Conservation (phyloP, 495 filamentous ascomycete genomes). For the Penicillium dipodomyicola region DNA sequence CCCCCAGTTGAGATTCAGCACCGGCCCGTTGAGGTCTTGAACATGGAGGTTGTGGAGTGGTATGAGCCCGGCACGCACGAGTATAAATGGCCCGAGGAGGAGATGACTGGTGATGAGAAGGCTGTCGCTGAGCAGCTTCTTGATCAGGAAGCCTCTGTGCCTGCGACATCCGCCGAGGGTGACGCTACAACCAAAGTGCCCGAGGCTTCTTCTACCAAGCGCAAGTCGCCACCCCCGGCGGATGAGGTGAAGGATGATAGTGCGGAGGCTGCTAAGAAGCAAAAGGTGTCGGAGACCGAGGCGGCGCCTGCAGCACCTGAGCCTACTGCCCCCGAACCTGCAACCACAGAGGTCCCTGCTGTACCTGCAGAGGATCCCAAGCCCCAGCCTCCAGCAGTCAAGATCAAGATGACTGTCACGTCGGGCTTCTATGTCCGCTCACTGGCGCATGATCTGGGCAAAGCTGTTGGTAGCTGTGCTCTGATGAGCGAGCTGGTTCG, state of each 20-base stretch:
- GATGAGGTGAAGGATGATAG: slow-evolving; percentile 25
- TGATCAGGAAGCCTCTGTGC: slow-evolving; percentile 35
- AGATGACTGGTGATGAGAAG: slow-evolving; percentile 70
- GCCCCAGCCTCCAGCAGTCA: slow-evolving; percentile 63
- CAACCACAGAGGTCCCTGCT: slow-evolving; percentile 13
- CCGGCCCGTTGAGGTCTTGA: slow-evolving; percentile 69
- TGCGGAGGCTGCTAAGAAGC: slow-evolving; percentile 34
- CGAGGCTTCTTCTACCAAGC: slow-evolving; percentile 25
- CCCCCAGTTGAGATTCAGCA: slow-evolving; percentile 80
- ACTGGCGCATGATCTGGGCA: slow-evolving; percentile 86
- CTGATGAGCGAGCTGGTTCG: slow-evolving; percentile 85
- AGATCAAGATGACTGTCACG: slow-evolving; percentile 85
- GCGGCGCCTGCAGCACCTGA: slow-evolving; percentile 19
- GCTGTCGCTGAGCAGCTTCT: slow-evolving; percentile 68
- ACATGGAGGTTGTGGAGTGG: slow-evolving; percentile 82
- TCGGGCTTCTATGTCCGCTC: slow-evolving; percentile 97
- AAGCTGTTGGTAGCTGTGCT: slow-evolving; percentile 73
- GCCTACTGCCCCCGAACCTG: slow-evolving; percentile 20
- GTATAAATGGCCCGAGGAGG: slow-evolving; percentile 67
- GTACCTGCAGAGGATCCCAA: slow-evolving; percentile 20
- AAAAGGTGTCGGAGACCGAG: slow-evolving; percentile 34
- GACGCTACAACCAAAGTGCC: slow-evolving; percentile 18
- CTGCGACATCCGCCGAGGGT: slow-evolving; percentile 22
- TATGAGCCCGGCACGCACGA: slow-evolving; percentile 77
- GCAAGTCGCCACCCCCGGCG: slow-evolving; percentile 35